phyloP scores from a whole-genome alignment of 2,329 filamentous ascomycete species.

The Colletotrichum sp. region DNA sequence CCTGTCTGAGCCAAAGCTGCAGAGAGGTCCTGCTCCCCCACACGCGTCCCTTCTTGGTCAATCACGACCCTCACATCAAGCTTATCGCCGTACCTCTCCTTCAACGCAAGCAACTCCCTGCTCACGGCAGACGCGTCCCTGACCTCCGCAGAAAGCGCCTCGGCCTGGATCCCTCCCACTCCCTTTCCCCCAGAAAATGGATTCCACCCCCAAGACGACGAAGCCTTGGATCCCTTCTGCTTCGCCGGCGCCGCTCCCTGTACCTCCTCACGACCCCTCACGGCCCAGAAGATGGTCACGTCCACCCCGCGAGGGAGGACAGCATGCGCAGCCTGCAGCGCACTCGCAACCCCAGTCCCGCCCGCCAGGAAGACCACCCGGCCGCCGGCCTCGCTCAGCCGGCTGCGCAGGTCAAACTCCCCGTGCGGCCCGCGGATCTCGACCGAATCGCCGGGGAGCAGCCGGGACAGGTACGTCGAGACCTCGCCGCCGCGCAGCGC shows the following conservation, averaged over 20 bases:
- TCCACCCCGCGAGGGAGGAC: constrained; percentile 68
- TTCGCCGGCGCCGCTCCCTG: not conserved
- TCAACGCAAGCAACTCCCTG: constrained; percentile 66
- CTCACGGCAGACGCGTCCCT: constrained; percentile 56
- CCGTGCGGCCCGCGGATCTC: constrained; percentile 80
- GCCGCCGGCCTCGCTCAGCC: constrained; percentile 35
- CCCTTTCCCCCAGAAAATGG: not conserved
- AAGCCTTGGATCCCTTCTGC: constrained; percentile 1
- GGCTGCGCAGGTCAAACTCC: constrained; percentile 60
- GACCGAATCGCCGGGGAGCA: constrained; percentile 65
- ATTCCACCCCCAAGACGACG: constrained; percentile 24
- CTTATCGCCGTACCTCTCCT: constrained; percentile 57
- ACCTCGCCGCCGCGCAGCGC: constrained; percentile 82
- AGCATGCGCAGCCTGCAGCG: constrained; percentile 77
- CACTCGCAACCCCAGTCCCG: constrained; percentile 90
- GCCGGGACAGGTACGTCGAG: constrained; percentile 76
- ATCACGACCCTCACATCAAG: constrained; percentile 78
- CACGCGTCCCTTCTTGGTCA: constrained; percentile 76
- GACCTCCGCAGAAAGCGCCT: constrained; percentile 22
- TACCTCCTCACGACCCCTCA: constrained; percentile 55
- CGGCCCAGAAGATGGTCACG: constrained; percentile 78
- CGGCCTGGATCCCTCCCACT: constrained; percentile 22
- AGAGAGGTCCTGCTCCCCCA: constrained; percentile 59
- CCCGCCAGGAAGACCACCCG: constrained; percentile 85
- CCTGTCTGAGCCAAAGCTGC: constrained; percentile 30